Evolutionary conservation across 371 early-diverging fungal species (phyloP), one percentile per base, ranked within the genome.

Genomic region (Lichtheimia ramosa): DNA sequence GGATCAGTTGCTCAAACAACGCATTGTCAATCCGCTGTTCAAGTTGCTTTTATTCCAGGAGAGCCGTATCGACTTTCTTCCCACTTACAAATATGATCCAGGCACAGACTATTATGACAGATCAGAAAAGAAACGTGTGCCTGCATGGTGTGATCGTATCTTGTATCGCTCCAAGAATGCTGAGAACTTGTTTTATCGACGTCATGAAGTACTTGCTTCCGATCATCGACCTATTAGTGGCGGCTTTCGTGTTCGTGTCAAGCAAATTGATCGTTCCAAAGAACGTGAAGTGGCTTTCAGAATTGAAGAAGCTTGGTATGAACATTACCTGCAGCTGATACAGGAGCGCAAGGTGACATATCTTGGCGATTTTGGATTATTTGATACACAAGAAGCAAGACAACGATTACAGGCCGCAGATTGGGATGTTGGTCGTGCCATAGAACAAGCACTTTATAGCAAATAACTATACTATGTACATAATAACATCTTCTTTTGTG

Each of bases 101-200:
- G 83, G 83, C 10, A 84, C 85, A 18, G 78, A 86, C 14, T 61
- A 69, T 3, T 95, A 91, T 62, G 96, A 95, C 61, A 77, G 86
- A 3, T 88, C 88, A 3, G 92, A 93, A 34, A 95, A 95, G 70
- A 74, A 83, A 67, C 82, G 94, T 5, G 82, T 88, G 0, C 94
- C 94, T 5, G 88, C 92, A 0, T 95, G 91, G 89, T 95, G 94
- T 57, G 96, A 95, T 70, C 84, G 95, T 24, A 79, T 89, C 34
- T 64, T 89, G 18, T 85, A 77, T 58, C 71, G 84, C 39, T 80
- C 80, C 7, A 59, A 59, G 2, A 63, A 68, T 48, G 70, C 77
- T 24, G 55, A 75, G 15, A 75, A 69, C 25, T 16, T 77, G 24
- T 73, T 74, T 48, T 83, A 85, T 58, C 62, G 61, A 42, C 65